A percentile compares a stretch with the other conserved stretches of the same genome.
Evolutionary conservation across 164 flowering plant genomes (phyloP).

Genomic region (Litsea cubeba): DNA sequence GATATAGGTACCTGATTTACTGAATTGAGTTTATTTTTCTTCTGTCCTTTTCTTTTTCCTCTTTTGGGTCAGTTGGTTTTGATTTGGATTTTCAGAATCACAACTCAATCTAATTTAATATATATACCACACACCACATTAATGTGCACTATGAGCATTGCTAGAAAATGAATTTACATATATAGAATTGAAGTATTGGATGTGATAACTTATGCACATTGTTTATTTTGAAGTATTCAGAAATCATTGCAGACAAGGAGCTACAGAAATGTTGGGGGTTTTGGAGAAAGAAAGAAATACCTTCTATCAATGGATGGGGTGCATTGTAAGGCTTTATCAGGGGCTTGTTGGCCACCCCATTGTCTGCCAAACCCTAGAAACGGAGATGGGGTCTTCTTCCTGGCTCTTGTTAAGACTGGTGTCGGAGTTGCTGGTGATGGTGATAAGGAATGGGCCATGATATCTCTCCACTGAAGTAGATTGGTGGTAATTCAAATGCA

Average conservation of each 20-base stretch:
- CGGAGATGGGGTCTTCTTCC: constrained; percentile 8
- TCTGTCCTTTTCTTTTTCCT: too few relatives aligned
- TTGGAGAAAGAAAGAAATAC: constrained; percentile 5
- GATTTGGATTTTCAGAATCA: too few relatives aligned
- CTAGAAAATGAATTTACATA: too few relatives aligned
- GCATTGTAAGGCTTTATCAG: background rate
- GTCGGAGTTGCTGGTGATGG: constrained; percentile 12
- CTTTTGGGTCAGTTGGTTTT: too few relatives aligned
- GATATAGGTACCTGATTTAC: too few relatives aligned
- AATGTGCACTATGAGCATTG: too few relatives aligned
- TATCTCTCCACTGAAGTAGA: background rate
- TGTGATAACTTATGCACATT: background rate
- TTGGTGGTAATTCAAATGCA: background rate
- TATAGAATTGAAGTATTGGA: background rate
- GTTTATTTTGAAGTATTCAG: too few relatives aligned
- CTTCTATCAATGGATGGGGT: constrained; percentile 7
- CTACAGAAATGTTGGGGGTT: background rate
- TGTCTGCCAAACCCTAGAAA: background rate
- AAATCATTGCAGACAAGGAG: background rate
- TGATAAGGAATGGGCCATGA: constrained; percentile 23
- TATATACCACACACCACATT: too few relatives aligned
- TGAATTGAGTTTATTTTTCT: too few relatives aligned
- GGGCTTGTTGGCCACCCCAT: background rate
- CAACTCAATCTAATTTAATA: too few relatives aligned
- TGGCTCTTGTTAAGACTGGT: constrained; percentile 1